These are phyloP conservation scores for Rhizopogon vesiculosus DNA, from an alignment of 768 basidiomycete genomes.

Conservation along the genomic window DNA sequence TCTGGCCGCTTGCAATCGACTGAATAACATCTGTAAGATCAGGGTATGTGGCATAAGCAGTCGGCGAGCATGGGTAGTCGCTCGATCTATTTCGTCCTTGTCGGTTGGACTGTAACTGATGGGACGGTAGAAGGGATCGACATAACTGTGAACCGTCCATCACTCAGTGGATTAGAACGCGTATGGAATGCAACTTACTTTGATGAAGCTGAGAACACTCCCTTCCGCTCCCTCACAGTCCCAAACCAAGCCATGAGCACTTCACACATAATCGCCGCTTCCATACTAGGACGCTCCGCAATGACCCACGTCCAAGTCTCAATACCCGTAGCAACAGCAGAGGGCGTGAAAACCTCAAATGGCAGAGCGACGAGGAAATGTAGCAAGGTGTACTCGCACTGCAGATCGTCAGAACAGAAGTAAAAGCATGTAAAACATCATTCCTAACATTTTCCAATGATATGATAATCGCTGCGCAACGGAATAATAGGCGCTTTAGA, in stretches of 20 bases:
- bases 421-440: neutral
- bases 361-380: slow-evolving; percentile 86
- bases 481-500: slow-evolving; percentile 78
- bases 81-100: slow-evolving; percentile 75
- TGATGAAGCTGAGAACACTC: slow-evolving; percentile 75
- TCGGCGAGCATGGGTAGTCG: slow-evolving; percentile 62
- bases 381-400: slow-evolving; percentile 85
- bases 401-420: neutral
- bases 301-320: slow-evolving; percentile 98
- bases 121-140: slow-evolving; percentile 83
- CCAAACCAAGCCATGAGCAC: slow-evolving; percentile 84
- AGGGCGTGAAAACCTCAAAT: slow-evolving; percentile 83
- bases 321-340: slow-evolving; percentile 80
- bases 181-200: slow-evolving; percentile 54
- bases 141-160: slow-evolving; percentile 48
- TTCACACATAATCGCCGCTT: slow-evolving; percentile 82
- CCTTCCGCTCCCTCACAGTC: slow-evolving; percentile 71
- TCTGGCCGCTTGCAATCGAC: slow-evolving; percentile 89
- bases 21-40: slow-evolving; percentile 83
- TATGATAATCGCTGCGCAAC: slow-evolving; percentile 80
- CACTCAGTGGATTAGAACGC: neutral
- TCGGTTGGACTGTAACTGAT: slow-evolving; percentile 90
- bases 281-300: slow-evolving; percentile 75
- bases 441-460: slow-evolving; percentile 52
- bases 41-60: slow-evolving; percentile 80